These are phyloP conservation scores for Fusarium avenaceum DNA, from an alignment of 2,329 filamentous ascomycete species.

Conservation along the genomic window DNA sequence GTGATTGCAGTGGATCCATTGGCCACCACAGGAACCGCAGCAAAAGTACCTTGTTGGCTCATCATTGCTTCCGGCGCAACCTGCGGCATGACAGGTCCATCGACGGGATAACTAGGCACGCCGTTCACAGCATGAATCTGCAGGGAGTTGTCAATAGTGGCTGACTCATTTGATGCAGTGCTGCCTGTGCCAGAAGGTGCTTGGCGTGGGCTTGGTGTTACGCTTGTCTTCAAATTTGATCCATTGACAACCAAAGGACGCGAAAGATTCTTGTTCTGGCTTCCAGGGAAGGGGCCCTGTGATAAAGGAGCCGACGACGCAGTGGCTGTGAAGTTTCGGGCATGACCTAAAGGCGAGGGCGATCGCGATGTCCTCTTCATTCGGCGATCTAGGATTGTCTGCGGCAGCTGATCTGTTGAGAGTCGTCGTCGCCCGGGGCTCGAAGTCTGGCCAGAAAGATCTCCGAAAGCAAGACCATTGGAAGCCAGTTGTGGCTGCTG, in stretches of 20 bases:
- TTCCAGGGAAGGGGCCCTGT: constrained; percentile 56
- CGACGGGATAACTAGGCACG: constrained; percentile 27
- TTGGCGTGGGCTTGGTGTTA: constrained; percentile 46
- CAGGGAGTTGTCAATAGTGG: constrained; percentile 48
- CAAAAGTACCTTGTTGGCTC: constrained; percentile 37
- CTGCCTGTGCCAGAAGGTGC: constrained; percentile 30
- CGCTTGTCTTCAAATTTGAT: constrained; percentile 57
- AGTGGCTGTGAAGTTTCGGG: constrained; percentile 59
- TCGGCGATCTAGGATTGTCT: constrained; percentile 66
- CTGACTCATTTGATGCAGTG: constrained; percentile 43
- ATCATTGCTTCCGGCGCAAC: constrained; percentile 28
- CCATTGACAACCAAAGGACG: constrained; percentile 69
- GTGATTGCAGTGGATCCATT: constrained; percentile 53
- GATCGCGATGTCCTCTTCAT: constrained; percentile 68
- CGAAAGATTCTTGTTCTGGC: constrained; percentile 53
- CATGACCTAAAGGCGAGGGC: constrained; percentile 68
- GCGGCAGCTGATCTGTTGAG: constrained; percentile 68
- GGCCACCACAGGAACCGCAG: constrained; percentile 53
- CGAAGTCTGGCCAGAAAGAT: constrained; percentile 56
- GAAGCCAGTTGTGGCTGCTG: constrained; percentile 47
- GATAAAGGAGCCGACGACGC: constrained; percentile 57
- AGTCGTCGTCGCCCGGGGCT: constrained; percentile 60
- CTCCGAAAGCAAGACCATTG: constrained; percentile 63
- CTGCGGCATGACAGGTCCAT: constrained; percentile 25
- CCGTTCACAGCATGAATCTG: constrained; percentile 45